These are phyloP conservation scores for Coemansia sp. DNA, from an alignment of 192 early-diverging fungal genomes.

Conservation along the genomic window DNA sequence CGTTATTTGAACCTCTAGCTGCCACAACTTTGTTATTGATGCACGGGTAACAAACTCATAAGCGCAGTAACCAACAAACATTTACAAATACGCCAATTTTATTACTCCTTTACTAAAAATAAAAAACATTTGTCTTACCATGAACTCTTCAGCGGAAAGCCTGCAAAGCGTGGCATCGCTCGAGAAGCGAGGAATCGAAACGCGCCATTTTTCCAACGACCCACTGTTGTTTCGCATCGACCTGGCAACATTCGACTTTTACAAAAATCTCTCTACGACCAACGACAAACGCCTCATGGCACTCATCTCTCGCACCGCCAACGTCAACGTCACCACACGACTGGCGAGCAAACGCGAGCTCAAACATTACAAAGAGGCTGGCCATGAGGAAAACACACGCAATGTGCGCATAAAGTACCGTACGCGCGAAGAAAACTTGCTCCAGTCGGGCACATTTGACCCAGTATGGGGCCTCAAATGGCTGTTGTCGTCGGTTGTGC, in stretches of 20 bases:
- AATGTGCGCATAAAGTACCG: conserved; percentile 35
- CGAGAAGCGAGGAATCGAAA: conserved; percentile 1
- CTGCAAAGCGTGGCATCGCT: background rate
- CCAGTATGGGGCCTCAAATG: conserved; percentile 41
- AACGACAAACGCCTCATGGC: conserved; percentile 30
- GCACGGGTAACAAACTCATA: too few relatives aligned
- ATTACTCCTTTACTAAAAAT: too few relatives aligned
- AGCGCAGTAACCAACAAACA: too few relatives aligned
- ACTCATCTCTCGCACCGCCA: conserved; percentile 21
- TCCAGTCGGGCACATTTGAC: conserved; percentile 34
- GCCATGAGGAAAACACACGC: conserved; percentile 19
- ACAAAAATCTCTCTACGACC: conserved; percentile 7
- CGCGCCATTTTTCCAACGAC: conserved; percentile 22
- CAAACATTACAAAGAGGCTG: conserved; percentile 24
- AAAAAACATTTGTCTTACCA: background rate
- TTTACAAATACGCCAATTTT: too few relatives aligned
- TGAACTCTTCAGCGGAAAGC: background rate
- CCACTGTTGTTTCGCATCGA: conserved; percentile 48
- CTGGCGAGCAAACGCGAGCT: conserved; percentile 36
- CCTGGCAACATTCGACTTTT: conserved; percentile 30
- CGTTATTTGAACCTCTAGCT: too few relatives aligned
- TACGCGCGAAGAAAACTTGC: conserved; percentile 23
- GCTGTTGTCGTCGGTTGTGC: conserved; percentile 38
- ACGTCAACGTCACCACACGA: conserved; percentile 24
- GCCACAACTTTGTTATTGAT: too few relatives aligned